Base-by-base conservation (phyloP, 495 filamentous ascomycete genomes). In the Aspergillus saccharolyticus region DNA sequence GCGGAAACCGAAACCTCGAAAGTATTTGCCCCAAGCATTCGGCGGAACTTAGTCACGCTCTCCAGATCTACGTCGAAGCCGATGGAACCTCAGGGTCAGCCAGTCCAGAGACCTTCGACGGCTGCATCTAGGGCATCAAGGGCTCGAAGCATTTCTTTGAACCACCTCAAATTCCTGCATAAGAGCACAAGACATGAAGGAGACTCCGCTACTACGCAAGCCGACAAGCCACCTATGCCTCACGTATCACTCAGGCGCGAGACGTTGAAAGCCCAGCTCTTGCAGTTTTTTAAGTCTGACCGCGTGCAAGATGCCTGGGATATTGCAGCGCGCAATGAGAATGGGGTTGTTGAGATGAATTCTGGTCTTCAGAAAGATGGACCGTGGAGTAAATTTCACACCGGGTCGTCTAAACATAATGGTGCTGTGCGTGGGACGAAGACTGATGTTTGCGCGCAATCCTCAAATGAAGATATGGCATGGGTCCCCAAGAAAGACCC, bases 301-400 rank as follows among this genome's bases (percentile, higher is more conserved):
- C 66, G 67, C n/a, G 74, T 74, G 10, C 54, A 69, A n/a, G 72
- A 76, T 15, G 64, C 68, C 1, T 76, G 72, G 72, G 72, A 75
- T 22, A 65, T 24, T 44, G 62, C 66, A n/a, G 54, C 63, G 25
- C 59, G 62, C 15, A 66, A 63, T 21, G 55, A 60, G 42, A 55
- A 54, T 50, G 58, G 47, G 33, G 12, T 21, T n/a, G 22, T 19
- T 16, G 64, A 4, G 45, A 50, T 30, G 58, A 24, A 54, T 15
- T 61, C 9, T n/a, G 60, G 48, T 19, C 64, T 56, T 39, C 60
- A 58, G 6, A 73, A 65, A 51, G 69, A 70, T 6, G 70, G 71
- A 51, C 69, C 66, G 3, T 66, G 67, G 56, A 75, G 72, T 42
- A 65, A 66, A 30, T 76, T 76, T 61, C 68, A 70, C 7, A 45